Evolutionary conservation across 2,329 filamentous ascomycete genomes (phyloP), one percentile per base, ranked within the genome.

Genomic region (Colletotrichum sp.): DNA sequence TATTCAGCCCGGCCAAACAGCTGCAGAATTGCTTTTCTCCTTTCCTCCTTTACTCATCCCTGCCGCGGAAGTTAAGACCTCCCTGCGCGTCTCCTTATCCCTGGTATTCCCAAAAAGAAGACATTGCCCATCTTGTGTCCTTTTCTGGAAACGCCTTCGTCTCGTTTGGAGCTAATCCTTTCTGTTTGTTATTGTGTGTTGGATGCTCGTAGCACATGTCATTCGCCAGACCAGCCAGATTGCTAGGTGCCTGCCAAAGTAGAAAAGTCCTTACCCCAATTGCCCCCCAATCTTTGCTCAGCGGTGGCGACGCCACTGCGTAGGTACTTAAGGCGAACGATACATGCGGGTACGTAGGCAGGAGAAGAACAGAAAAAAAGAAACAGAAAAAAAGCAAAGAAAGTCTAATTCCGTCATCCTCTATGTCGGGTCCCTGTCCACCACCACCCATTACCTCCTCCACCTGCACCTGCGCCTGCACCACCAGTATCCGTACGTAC

Each of bases 161-260:
- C 44, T 65, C 26, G n/a, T 32, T 13, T 64, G 55, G 52, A 44
- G 68, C 55, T 39, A 15, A 24, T 65, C 18, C 34, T 5, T 30
- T 59, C 59, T 75, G 60, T 55, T 71, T 66, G 28, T 62, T 72
- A 64, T 67, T 66, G 62, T 36, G 49, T 67, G 72, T 60, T 71
- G 28, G 24, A 34, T 49, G 67, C 66, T 74, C 66, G 26, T 36
- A 52, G 72, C 72, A 44, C 72, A 24, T 75, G 62, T 66, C 28
- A 39, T 67, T 55, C 32, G 57, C 39, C 57, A 8, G 63, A 26
- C 21, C 66, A n/a, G 15, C 12, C 24, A 44, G 13, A 39, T 32
- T 15, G 28, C 28, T 6, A 21, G 28, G 28, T 49, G 39, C 39
- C 39, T 7, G 39, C 39, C 39, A 49, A 3, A 49, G 39, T 49